These are phyloP conservation scores for Fusarium sp. DNA, from an alignment of 2,329 filamentous ascomycete genomes.

Conservation along the genomic window DNA sequence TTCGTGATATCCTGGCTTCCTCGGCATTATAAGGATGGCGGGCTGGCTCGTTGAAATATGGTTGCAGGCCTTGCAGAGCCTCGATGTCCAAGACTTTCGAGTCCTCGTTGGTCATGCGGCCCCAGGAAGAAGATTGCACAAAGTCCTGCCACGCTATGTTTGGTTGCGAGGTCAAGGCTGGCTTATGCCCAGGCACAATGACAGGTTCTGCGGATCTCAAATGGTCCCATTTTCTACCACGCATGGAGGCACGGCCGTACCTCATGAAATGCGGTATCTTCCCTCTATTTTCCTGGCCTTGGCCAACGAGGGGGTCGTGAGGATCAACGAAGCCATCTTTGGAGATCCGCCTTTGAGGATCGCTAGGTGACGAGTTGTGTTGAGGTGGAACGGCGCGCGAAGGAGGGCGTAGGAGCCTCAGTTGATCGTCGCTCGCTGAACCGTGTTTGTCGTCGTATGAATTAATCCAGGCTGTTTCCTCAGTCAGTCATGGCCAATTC, in stretches of 20 bases:
- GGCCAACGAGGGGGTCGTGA: constrained; percentile 51
- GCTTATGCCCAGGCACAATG: constrained; percentile 61
- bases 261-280: constrained; percentile 58
- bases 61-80: constrained; percentile 57
- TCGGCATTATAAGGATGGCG: constrained; percentile 46
- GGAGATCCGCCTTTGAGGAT: constrained; percentile 55
- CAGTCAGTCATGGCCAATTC: constrained; percentile 15
- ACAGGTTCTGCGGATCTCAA: constrained; percentile 67
- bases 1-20: constrained; percentile 44
- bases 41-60: constrained; percentile 55
- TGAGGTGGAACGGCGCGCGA: constrained; percentile 51
- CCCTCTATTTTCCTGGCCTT: constrained; percentile 47
- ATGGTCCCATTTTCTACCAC: constrained; percentile 67
- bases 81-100: constrained; percentile 59
- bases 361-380: constrained; percentile 54
- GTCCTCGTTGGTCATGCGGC: constrained; percentile 57
- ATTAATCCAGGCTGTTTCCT: constrained; percentile 56
- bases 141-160: constrained; percentile 62
- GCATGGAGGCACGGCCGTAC: constrained; percentile 56
- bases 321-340: constrained; percentile 58
- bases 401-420: constrained; percentile 52
- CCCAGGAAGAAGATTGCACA: constrained; percentile 62
- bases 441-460: constrained; percentile 57
- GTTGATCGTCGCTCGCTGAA: constrained; percentile 50
- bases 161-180: constrained; percentile 50